phyloP scores from a whole-genome alignment of 805 yeast genomes.

The Starmerella floricola region DNA sequence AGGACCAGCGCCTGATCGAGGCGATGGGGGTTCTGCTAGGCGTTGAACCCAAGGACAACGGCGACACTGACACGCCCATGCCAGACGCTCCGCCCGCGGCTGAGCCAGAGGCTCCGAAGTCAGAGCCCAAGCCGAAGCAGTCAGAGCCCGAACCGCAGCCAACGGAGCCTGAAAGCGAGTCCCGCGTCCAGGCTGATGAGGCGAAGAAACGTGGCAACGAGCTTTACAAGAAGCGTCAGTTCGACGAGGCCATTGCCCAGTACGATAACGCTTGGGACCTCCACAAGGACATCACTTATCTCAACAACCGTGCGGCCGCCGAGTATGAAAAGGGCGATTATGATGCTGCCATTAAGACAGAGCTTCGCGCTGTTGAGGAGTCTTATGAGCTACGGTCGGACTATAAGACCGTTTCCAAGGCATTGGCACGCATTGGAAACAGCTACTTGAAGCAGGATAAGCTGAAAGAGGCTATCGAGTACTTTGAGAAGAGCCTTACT shows the following conservation, averaged over 20 bases:
- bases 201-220: constrained; percentile 78
- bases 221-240: constrained; percentile 72
- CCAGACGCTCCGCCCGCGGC: constrained; percentile 19
- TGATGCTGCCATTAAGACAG: constrained; percentile 71
- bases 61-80: constrained; percentile 9
- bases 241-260: constrained; percentile 81
- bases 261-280: constrained; percentile 80
- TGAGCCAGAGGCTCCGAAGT: constrained; percentile 21
- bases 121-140: constrained; percentile 21
- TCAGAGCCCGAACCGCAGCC: constrained; percentile 22
- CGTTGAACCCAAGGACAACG: constrained; percentile 38
- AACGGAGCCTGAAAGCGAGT: constrained; percentile 4
- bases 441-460: constrained; percentile 65
- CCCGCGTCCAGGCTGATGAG: constrained; percentile 31
- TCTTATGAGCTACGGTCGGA: constrained; percentile 87
- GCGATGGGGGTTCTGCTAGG: constrained; percentile 80
- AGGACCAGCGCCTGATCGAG: constrained; percentile 69
- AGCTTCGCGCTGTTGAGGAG: constrained; percentile 71
- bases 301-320: constrained; percentile 96
- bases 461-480: constrained; percentile 57
- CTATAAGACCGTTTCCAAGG: constrained; percentile 80
- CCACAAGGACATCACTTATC: constrained; percentile 73
- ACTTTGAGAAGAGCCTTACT: constrained; percentile 80
- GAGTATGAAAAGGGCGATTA: constrained; percentile 91
- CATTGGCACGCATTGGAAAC: constrained; percentile 85